Evolutionary conservation across 345 rosid genomes (phyloP).

Genomic region (Erysimum cheiranthoides): DNA sequence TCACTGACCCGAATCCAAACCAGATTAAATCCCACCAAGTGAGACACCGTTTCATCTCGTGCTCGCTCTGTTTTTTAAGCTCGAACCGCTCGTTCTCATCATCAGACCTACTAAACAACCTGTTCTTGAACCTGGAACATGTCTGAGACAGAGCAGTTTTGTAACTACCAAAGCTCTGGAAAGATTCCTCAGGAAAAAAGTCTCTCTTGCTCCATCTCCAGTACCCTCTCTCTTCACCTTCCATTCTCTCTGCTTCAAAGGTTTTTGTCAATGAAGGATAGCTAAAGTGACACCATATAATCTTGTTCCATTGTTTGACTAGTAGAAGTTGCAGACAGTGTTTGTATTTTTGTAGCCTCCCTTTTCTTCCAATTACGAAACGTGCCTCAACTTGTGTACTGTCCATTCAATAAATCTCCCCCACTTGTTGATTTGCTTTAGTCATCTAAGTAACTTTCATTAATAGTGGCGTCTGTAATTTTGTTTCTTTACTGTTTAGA

Average conservation of each 20-base stretch:
- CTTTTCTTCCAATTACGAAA: neutral
- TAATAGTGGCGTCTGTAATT: too few relatives aligned
- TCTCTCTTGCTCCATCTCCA: constrained; percentile 48
- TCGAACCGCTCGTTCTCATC: constrained; percentile 59
- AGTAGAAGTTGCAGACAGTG: constrained; percentile 5
- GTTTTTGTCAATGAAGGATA: constrained; percentile 14
- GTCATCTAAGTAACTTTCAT: neutral
- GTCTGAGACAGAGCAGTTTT: constrained; percentile 57
- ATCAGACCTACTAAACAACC: constrained; percentile 54
- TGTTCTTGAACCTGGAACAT: constrained; percentile 60
- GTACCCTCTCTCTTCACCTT: constrained; percentile 41
- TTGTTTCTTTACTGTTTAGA: neutral
- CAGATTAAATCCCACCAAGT: constrained; percentile 75
- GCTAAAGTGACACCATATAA: neutral
- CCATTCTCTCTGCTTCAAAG: constrained; percentile 34
- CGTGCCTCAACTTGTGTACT: constrained; percentile 12
- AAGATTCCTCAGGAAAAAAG: constrained; percentile 73
- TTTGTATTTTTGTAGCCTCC: constrained; percentile 17
- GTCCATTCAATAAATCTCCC: neutral
- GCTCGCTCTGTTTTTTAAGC: constrained; percentile 56
- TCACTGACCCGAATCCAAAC: constrained; percentile 66
- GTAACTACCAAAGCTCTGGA: constrained; percentile 60
- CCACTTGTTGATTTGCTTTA: constrained; percentile 12
- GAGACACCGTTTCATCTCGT: constrained; percentile 64
- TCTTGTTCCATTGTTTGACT: constrained; percentile 18